phyloP scores from a whole-genome alignment of 2,329 filamentous ascomycete genomes.

The Alternaria ethzedia region DNA sequence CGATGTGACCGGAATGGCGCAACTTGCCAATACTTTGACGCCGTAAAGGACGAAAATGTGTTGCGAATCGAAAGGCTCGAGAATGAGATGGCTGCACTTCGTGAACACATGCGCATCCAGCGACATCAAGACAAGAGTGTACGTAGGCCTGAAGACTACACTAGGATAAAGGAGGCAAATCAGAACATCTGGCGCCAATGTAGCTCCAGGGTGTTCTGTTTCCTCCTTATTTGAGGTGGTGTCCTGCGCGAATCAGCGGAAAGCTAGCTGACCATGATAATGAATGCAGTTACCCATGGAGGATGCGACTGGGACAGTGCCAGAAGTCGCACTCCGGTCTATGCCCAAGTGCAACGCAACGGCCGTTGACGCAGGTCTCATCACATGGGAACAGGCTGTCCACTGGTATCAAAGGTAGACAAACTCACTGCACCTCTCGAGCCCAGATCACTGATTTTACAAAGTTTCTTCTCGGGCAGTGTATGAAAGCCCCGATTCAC shows the following conservation, averaged over 20 bases:
- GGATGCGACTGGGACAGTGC: background rate
- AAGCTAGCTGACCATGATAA: background rate
- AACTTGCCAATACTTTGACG: constrained; percentile 35
- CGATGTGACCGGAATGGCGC: constrained; percentile 36
- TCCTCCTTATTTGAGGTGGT: background rate
- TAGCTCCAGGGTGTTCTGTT: background rate
- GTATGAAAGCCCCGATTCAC: constrained; percentile 13
- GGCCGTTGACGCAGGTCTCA: constrained; percentile 30
- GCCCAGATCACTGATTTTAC: constrained; percentile 4
- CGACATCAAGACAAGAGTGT: constrained; percentile 1
- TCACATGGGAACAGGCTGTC: constrained; percentile 34
- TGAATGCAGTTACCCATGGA: constrained; percentile 3
- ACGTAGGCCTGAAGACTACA: background rate
- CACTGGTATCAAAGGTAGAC: constrained; percentile 34
- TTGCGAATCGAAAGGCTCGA: constrained; percentile 38
- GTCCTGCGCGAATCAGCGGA: background rate
- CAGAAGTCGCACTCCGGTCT: constrained; percentile 1
- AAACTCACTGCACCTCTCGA: background rate
- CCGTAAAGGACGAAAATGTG: constrained; percentile 30
- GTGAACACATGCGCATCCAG: constrained; percentile 17
- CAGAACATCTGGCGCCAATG: background rate
- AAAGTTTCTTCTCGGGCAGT: constrained; percentile 41
- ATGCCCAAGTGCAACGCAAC: constrained; percentile 2
- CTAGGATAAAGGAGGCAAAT: background rate
- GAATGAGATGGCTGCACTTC: constrained; percentile 24